A percentile compares a stretch with the other conserved stretches of the same genome.
These are phyloP conservation scores for Anastatica hierochuntica DNA, from an alignment of 345 rosid genomes.

Conservation along the genomic window DNA sequence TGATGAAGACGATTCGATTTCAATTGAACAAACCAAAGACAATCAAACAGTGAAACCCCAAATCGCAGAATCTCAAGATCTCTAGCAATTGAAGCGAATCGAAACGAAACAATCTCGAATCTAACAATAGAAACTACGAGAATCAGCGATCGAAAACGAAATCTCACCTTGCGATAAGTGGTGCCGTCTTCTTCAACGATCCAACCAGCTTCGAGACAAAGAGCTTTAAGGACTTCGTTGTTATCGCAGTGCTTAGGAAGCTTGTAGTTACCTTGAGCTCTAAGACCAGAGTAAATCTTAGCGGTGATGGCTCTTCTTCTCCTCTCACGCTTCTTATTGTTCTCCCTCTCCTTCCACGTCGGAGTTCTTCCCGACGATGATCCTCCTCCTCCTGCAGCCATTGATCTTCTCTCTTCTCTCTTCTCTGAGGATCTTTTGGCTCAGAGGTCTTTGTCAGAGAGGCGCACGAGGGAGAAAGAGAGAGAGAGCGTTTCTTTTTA, in stretches of 20 bases:
- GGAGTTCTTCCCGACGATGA: conserved; percentile 58
- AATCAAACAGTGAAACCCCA: conserved; percentile 18
- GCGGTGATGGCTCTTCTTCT: conserved; percentile 92
- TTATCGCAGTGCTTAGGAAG: conserved; percentile 96
- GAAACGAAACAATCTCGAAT: background rate
- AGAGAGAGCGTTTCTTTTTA: background rate
- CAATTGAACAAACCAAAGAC: no score
- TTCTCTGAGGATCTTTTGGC: no score
- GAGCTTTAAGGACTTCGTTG: conserved; percentile 91
- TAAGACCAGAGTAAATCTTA: conserved; percentile 75
- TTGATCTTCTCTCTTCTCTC: conserved; percentile 17
- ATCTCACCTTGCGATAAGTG: conserved; percentile 74
- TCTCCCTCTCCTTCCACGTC: conserved; percentile 95
- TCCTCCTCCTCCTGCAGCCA: conserved; percentile 33
- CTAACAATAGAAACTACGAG: background rate
- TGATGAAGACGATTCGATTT: no score
- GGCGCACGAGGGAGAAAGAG: conserved; percentile 22
- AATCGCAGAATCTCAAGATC: background rate
- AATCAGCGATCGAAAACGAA: no score
- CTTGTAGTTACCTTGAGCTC: conserved; percentile 81
- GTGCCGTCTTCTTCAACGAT: conserved; percentile 87
- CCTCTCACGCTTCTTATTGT: conserved; percentile 85
- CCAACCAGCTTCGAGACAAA: conserved; percentile 91
- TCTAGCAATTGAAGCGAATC: background rate
- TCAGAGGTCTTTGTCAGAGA: conserved; percentile 20